Evolutionary conservation across 306 rosid genomes (phyloP).

Genomic region (Vachellia collinsii): DNA sequence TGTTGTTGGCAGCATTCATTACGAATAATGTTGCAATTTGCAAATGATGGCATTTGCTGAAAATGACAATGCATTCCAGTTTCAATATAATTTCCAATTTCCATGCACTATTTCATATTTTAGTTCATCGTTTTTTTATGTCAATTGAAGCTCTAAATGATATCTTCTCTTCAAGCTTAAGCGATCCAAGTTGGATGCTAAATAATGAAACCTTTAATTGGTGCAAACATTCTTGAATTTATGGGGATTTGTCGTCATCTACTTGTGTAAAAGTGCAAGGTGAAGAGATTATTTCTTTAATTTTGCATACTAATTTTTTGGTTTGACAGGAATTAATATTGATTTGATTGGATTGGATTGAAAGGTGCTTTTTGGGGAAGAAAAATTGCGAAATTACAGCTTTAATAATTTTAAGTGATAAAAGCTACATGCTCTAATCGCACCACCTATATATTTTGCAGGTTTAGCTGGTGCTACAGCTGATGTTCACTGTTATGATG

Average conservation of each 20-base stretch:
- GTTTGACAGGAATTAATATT: conserved; percentile 28
- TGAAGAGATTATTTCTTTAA: conserved; percentile 18
- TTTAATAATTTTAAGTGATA: conserved; percentile 18
- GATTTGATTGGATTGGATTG: conserved; percentile 22
- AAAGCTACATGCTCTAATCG: conserved; percentile 34
- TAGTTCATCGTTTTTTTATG: conserved; percentile 16
- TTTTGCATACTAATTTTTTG: conserved; percentile 16
- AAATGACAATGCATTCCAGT: conserved; percentile 8
- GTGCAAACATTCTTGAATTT: conserved; percentile 29
- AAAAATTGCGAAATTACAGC: conserved; percentile 22
- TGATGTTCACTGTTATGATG: conserved; percentile 97
- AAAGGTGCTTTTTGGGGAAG: conserved; percentile 29
- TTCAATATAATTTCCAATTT: conserved; percentile 8
- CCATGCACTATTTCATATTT: conserved; percentile 1
- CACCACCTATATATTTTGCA: conserved; percentile 56
- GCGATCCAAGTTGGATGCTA: conserved; percentile 27
- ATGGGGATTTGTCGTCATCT: conserved; percentile 27
- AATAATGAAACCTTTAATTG: conserved; percentile 25
- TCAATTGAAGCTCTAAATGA: conserved; percentile 15
- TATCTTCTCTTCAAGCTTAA: conserved; percentile 15
- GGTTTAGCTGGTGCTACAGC: conserved; percentile 99
- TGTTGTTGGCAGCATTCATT: conserved; percentile 21
- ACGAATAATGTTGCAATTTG: conserved; percentile 8
- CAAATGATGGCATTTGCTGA: conserved; percentile 20
- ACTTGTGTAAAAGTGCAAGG: conserved; percentile 25